Percentiles rank a stretch among this genome's conserved stretches.
Evolutionary conservation across 176 grass and related monocot species (phyloP).

Genomic region (Phoenix dactylifera): DNA sequence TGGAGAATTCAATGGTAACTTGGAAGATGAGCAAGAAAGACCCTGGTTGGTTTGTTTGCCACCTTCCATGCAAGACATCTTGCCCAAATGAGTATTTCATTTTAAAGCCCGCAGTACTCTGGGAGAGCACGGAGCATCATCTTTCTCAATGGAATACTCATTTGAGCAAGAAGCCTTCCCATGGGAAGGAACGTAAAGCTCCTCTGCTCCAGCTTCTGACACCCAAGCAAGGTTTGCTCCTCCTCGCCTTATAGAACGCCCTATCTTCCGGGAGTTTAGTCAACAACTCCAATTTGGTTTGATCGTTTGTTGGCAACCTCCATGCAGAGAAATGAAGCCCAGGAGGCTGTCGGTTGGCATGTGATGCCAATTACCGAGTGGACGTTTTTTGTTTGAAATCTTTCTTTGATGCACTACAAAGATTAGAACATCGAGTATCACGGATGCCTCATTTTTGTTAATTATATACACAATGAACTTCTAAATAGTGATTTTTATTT

Average conservation of each 20-base stretch:
- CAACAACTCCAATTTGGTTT: neutral
- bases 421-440: too few species aligned
- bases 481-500: too few species aligned
- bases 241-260: neutral
- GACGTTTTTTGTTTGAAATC: neutral
- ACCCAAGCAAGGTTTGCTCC: neutral
- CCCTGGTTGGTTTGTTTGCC: neutral
- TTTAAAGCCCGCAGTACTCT: neutral
- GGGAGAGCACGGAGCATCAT: neutral
- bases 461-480: too few species aligned
- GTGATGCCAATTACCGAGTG: neutral
- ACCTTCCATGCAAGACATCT: slow-evolving; percentile 4
- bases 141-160: slow-evolving; percentile 6
- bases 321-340: neutral
- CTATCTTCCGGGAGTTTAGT: too few species aligned
- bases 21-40: neutral
- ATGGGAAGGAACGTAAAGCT: neutral
- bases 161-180: slow-evolving; percentile 8
- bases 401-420: too few species aligned
- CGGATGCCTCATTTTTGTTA: too few species aligned
- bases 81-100: slow-evolving; percentile 10
- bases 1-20: too few species aligned
- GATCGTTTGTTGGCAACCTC: slow-evolving; percentile 8
- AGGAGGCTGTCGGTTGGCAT: neutral
- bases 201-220: too few species aligned